Conservation (phyloP, 2,329 filamentous ascomycete species). For the Colletotrichum karsti region DNA sequence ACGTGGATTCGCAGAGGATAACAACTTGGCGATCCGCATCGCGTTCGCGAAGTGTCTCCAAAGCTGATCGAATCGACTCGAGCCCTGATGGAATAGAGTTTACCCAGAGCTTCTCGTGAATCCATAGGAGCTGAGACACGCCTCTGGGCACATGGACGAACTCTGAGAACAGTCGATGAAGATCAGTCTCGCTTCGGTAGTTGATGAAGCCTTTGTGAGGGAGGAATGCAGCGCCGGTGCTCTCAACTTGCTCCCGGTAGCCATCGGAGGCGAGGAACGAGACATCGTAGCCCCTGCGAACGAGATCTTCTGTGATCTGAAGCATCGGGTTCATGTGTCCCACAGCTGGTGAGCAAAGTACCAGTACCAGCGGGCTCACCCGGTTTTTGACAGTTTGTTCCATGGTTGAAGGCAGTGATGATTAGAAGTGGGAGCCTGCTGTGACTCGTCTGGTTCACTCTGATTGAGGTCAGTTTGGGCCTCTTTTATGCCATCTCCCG, state of each 20-base stretch:
- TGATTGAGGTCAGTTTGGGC: too few species aligned
- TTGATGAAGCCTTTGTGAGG: slow-evolving; percentile 7
- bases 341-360: neutral
- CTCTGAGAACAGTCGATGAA: neutral
- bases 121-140: slow-evolving; percentile 19
- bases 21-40: slow-evolving; percentile 47
- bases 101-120: neutral
- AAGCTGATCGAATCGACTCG: slow-evolving; percentile 30
- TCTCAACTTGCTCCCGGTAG: slow-evolving; percentile 39
- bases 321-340: slow-evolving; percentile 5
- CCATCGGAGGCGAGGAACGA: slow-evolving; percentile 42
- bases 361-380: neutral
- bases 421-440: neutral
- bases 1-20: slow-evolving; percentile 48
- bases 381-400: neutral
- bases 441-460: too few species aligned
- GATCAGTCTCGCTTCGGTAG: neutral
- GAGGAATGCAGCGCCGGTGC: slow-evolving; percentile 44
- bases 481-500: neutral
- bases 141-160: slow-evolving; percentile 22
- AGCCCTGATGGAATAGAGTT: neutral
- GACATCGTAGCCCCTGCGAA: slow-evolving; percentile 33
- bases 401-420: neutral
- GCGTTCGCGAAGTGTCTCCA: slow-evolving; percentile 40
- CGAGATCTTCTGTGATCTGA: neutral